These are phyloP conservation scores for Venturia oleaginea DNA, from an alignment of 2,329 filamentous ascomycete species.

Conservation along the genomic window DNA sequence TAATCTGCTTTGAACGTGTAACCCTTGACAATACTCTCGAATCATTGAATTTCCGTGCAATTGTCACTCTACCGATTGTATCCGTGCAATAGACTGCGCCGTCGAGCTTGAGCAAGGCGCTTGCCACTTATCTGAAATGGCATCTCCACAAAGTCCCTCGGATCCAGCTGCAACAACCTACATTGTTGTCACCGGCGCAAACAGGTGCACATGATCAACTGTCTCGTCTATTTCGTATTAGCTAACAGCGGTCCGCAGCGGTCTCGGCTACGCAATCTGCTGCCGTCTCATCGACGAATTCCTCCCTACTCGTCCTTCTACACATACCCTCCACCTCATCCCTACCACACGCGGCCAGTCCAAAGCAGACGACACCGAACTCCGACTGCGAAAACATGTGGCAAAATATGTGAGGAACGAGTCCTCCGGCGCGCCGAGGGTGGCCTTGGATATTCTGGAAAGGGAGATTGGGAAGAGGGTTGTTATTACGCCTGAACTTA, in stretches of 20 bases:
- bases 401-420: conserved; percentile 28
- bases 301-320: conserved; percentile 56
- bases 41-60: neutral
- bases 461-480: conserved; percentile 28
- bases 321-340: conserved; percentile 66
- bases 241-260: conserved; percentile 43
- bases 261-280: conserved; percentile 76
- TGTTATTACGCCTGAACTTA: conserved; percentile 45
- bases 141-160: neutral
- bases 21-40: neutral
- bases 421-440: neutral
- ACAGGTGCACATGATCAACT: conserved; percentile 52
- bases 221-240: neutral
- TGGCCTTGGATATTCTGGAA: conserved; percentile 20
- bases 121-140: neutral
- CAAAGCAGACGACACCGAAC: conserved; percentile 67
- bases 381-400: conserved; percentile 54
- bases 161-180: conserved; percentile 5
- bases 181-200: conserved; percentile 68
- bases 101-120: neutral
- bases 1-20: neutral
- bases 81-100: neutral
- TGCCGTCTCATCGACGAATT: conserved; percentile 87
- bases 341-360: conserved; percentile 68
- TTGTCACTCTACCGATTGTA: neutral